Evolutionary conservation across 2,329 filamentous ascomycete species (phyloP).

Genomic region (Sporothrix phasma): DNA sequence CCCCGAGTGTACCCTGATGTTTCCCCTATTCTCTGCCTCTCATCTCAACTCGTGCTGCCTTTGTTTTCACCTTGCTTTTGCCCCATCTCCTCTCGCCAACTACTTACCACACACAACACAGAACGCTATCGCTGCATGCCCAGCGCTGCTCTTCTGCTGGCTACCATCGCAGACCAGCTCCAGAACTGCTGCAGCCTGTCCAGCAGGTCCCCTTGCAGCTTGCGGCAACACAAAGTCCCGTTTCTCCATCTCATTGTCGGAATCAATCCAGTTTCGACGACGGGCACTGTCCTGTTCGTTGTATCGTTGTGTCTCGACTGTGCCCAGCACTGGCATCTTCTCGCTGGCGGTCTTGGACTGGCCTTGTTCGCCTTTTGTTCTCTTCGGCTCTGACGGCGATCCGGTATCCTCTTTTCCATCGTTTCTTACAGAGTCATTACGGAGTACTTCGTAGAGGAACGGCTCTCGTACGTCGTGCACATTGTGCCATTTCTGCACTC

Average conservation of each 20-base stretch:
- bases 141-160: neutral
- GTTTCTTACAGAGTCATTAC: neutral
- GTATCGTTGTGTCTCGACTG: neutral
- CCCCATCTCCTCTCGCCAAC: neutral
- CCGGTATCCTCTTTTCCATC: neutral
- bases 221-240: conserved; percentile 1
- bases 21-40: neutral
- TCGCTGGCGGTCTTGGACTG: neutral
- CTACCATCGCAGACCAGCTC: neutral
- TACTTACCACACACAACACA: neutral
- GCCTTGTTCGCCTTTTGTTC: neutral
- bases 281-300: neutral
- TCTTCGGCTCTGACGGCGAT: neutral
- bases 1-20: neutral
- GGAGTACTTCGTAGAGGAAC: no score
- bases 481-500: neutral
- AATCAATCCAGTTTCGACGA: neutral
- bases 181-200: conserved; percentile 4
- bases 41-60: neutral
- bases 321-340: neutral
- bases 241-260: conserved; percentile 8
- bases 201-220: neutral
- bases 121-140: neutral
- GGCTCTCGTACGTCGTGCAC: no score
- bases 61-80: neutral